Percentiles rank a stretch among this genome's conserved stretches.
phyloP scores from a whole-genome alignment of 768 basidiomycete species.

The Xerocomus brunneocitrinus region DNA sequence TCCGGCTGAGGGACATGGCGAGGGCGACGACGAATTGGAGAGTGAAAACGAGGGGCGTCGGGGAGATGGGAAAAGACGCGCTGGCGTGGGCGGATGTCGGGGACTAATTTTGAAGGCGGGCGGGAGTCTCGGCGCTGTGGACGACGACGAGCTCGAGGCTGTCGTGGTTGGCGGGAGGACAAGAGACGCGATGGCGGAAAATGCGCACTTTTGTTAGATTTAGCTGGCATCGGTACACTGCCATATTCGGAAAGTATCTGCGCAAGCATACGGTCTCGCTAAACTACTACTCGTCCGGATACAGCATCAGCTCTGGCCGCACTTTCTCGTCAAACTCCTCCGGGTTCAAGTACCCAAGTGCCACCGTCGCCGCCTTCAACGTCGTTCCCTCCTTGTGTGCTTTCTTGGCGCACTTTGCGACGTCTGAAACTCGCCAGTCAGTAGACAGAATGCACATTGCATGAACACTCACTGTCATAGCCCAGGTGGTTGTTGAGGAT shows the following conservation, averaged over 20 bases:
- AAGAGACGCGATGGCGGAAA: constrained; percentile 31
- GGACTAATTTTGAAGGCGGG: background rate
- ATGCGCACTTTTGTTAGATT: constrained; percentile 33
- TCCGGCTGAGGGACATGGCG: constrained; percentile 71
- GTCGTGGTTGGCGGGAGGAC: constrained; percentile 12
- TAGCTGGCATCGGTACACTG: constrained; percentile 32
- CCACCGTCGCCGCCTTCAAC: constrained; percentile 89
- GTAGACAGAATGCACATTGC: background rate
- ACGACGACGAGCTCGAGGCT: background rate
- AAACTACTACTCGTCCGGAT: constrained; percentile 52
- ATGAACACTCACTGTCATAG: constrained; percentile 81
- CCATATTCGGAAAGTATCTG: constrained; percentile 27
- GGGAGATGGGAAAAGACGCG: background rate
- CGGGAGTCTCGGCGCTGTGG: background rate
- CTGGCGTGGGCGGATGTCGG: background rate
- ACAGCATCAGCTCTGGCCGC: constrained; percentile 85
- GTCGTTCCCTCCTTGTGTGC: constrained; percentile 99
- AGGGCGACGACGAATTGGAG: constrained; percentile 3
- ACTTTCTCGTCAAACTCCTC: constrained; percentile 96
- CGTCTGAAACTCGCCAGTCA: constrained; percentile 51
- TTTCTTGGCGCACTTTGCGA: constrained; percentile 98
- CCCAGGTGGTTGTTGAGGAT: constrained; percentile 94
- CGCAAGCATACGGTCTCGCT: too few species aligned
- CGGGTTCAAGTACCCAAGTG: constrained; percentile 76
- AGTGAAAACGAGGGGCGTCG: background rate